Evolutionary conservation across 2,329 filamentous ascomycete genomes (phyloP), one percentile per base, ranked within the genome.

Genomic region (Fusarium palustre): DNA sequence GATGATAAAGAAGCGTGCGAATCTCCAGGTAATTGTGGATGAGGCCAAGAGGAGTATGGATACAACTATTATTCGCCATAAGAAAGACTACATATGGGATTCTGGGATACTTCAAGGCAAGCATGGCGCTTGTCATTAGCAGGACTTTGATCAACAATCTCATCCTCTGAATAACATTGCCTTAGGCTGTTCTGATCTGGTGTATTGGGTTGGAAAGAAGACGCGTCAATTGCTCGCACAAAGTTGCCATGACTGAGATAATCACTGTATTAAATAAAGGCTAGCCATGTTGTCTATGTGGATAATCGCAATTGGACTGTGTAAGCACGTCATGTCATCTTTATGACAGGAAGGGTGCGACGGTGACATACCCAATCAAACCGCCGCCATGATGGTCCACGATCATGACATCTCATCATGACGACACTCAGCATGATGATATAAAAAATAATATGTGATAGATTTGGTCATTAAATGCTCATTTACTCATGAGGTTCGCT

Each of bases 1-100:
- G 60, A 59, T 70, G 0, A 68, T 36, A 20, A 68, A 66, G 45
- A 65, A 64, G 22, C 64, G 71, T 13, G 66, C 46, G 53, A 78
- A 79, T 73, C 45, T 63, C 18, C 75, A 65, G 69, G 75, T 73
- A 59, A 63, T 81, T 11, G 61, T 84, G 6, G 74, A 79, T 8
- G 76, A 79, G 43, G 78, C 80, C 7, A 84, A 85, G 78, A 80
- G 74, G 76, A 83, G 75, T 84, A 81, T 63, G 79, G 79, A 9
- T 85, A 85, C 70, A 84, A 84, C 76, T 85, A 83, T 56, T 50
- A 76, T 3, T 82, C 81, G 7, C 82, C 82, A 11, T 84, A 41
- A 25, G n/a, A 4, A 20, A 11, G n/a, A n/a, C n/a, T n/a, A n/a
- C n/a, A n/a, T n/a, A n/a, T n/a, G n/a, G n/a, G n/a, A n/a, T n/a